A percentile compares a stretch with the other conserved stretches of the same genome.
These are phyloP conservation scores for Annulohypoxylon truncatum DNA, from an alignment of 2,329 filamentous ascomycete species.

Conservation along the genomic window DNA sequence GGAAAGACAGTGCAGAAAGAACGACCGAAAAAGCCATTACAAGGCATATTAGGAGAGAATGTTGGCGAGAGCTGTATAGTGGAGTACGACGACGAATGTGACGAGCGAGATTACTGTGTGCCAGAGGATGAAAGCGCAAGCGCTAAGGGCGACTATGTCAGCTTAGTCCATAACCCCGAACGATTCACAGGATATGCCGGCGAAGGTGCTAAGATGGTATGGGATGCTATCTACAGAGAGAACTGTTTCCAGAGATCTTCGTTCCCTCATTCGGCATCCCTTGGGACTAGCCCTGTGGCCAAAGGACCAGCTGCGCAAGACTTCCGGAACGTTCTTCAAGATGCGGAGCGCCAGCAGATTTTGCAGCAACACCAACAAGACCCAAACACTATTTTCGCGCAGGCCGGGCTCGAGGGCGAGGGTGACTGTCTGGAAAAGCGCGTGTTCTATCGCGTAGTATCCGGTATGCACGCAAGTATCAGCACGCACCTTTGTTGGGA, in stretches of 20 bases:
- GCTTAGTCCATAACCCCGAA: slow-evolving; percentile 91
- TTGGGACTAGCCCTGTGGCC: slow-evolving; percentile 60
- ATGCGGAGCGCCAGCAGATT: slow-evolving; percentile 68
- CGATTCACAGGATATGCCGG: slow-evolving; percentile 95
- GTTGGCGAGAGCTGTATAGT: slow-evolving; percentile 97
- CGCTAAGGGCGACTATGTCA: slow-evolving; percentile 96
- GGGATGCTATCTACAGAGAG: slow-evolving; percentile 96
- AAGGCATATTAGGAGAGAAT: slow-evolving; percentile 83
- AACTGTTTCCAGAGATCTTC: slow-evolving; percentile 88
- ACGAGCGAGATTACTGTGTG: slow-evolving; percentile 96
- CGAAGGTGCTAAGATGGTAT: slow-evolving; percentile 86
- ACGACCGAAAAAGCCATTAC: slow-evolving; percentile 77
- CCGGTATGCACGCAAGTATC: slow-evolving; percentile 98
- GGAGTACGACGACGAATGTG: slow-evolving; percentile 97
- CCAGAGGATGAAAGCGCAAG: slow-evolving; percentile 90
- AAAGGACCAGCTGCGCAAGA: slow-evolving; percentile 67
- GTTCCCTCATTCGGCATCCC: slow-evolving; percentile 68
- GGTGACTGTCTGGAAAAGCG: slow-evolving; percentile 97
- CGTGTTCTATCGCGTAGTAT: slow-evolving; percentile 96
- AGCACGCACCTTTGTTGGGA: slow-evolving; percentile 96
- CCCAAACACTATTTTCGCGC: slow-evolving; percentile 68
- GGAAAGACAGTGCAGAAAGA: slow-evolving; percentile 78
- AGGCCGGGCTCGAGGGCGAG: slow-evolving; percentile 78
- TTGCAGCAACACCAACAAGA: slow-evolving; percentile 69
- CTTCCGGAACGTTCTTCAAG: slow-evolving; percentile 70